Evolutionary conservation across 371 early-diverging fungal genomes (phyloP), one percentile per base, ranked within the genome.

Genomic region (Mortierella sp.): DNA sequence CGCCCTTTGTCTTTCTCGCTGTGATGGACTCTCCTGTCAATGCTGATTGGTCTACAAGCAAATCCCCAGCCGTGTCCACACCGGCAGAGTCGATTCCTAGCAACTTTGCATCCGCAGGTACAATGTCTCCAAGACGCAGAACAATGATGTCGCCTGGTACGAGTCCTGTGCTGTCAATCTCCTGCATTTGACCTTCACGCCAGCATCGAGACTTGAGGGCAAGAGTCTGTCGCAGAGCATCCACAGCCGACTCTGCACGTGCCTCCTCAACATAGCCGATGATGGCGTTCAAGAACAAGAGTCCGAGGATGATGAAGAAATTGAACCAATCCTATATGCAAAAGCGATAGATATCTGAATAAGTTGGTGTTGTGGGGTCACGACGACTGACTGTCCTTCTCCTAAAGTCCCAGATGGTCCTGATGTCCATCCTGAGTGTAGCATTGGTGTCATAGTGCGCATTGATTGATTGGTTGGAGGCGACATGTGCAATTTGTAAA

Each of bases 1-100:
- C 82, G 28, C 91, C 93, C 61, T 91, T 91, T 62, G 83, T 84
- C 83, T 96, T 96, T 47, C 78, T 40, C 16, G 90, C 92, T 2
- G 95, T 90, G 39, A 96, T 80, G 8, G 95, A 94, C 82, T 98
- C 98, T 45, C 93, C 98, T 14, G 98, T 98, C 25, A 98, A 81
- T n/a, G 96, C 90, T 3, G 98, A 91, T 77, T 98, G 97, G 80
- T 98, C 98, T 41, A 98, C 89, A 59, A 91, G 87, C 21, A 96
- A 82, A 14, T 89, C 88, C 22, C 86, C 87, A n/a, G 89, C 91
- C 24, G 90, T 87, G 3, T 84, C 83, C 58, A 90, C 92, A 13
- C 95, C 95, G 13, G 91, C 88, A 55, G 91, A 90, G 52, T 90
- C 92, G 41, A 95, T 82, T 0, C 97, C 96, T 51, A 96, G 80